Evolutionary conservation across 2,329 filamentous ascomycete genomes (phyloP), one percentile per base, ranked within the genome.

Genomic region (Calonectria leucothoes): DNA sequence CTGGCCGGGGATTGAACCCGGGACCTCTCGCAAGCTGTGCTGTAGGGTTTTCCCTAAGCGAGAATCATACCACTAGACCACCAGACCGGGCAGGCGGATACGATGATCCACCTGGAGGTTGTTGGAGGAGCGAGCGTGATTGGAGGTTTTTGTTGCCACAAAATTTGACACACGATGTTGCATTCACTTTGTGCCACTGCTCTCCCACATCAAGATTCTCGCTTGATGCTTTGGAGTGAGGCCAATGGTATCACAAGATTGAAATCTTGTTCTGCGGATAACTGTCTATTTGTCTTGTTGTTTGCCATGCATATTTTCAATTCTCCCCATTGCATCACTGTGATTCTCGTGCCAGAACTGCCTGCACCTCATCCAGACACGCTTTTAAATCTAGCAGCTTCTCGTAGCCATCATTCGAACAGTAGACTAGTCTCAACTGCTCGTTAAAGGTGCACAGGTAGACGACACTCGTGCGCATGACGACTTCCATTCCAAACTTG

Each of bases 61-160:
- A 91, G 90, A 92, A 92, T 91, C 90, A 92, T 92, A 92, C 90
- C 90, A 89, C 90, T 91, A 91, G 89, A 91, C 89, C 89, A 91
- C 83, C 85, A 86, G 85, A 86, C 85, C 86, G 25, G 23, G 42
- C 42, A 45, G 42, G 42, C n/a, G n/a, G 42, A 45, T 45, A 11
- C 42, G 42, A 45, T 23, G 42, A 45, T 45, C 42, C 42, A 45
- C 42, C n/a, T 45, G 42, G 42, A 11, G 42, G n/a, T 45, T 45
- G 42, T 45, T 45, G 39, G 3, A n/a, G 20, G 17, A 45, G 42
- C 42, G 20, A 17, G n/a, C n/a, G n/a, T n/a, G n/a, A 45, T 45
- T 45, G 42, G 42, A 45, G 42, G 20, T 8, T 45, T 45, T 45
- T 45, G 42, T 45, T 4, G 12, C 42, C 3, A 23, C 42, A 45